Conservation (phyloP, 495 filamentous ascomycete genomes). For the Aspergillus indologenus region DNA sequence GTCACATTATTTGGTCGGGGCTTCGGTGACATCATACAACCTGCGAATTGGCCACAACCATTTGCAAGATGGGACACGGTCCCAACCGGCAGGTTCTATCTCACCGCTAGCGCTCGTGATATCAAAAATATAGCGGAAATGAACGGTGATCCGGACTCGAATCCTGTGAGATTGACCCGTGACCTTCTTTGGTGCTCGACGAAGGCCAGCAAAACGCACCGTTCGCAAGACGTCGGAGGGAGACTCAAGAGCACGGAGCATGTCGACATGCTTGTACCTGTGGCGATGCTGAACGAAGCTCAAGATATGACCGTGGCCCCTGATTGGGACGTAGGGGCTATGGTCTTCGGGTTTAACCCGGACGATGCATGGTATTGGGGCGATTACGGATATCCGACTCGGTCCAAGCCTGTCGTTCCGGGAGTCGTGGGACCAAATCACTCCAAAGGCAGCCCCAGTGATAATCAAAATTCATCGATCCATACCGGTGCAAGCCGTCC, state of each 20-base stretch:
- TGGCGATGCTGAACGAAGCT: neutral
- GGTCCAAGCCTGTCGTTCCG: no score
- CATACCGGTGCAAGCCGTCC: no score
- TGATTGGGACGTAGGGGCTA: neutral
- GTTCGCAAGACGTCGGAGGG: slow-evolving; percentile 1
- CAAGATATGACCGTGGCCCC: neutral
- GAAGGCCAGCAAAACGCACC: slow-evolving; percentile 12
- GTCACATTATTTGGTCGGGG: slow-evolving; percentile 33
- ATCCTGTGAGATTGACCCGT: slow-evolving; percentile 17
- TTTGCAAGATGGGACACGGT: slow-evolving; percentile 18
- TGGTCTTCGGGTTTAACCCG: slow-evolving; percentile 9
- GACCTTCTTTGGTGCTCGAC: slow-evolving; percentile 17
- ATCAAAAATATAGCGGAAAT: slow-evolving; percentile 21
- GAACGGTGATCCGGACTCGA: slow-evolving; percentile 11
- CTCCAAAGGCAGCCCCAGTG: no score
- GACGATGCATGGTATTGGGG: slow-evolving; percentile 9
- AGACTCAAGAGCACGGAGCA: slow-evolving; percentile 3
- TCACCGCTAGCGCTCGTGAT: slow-evolving; percentile 23
- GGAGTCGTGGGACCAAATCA: no score
- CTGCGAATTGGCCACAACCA: slow-evolving; percentile 8
- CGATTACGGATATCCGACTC: slow-evolving; percentile 2
- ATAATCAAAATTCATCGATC: no score
- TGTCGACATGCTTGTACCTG: slow-evolving; percentile 19
- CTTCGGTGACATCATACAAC: slow-evolving; percentile 34
- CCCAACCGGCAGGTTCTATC: slow-evolving; percentile 24